Base-by-base conservation (phyloP, 495 filamentous ascomycete genomes). In the Trichoderma orchidacearum region DNA sequence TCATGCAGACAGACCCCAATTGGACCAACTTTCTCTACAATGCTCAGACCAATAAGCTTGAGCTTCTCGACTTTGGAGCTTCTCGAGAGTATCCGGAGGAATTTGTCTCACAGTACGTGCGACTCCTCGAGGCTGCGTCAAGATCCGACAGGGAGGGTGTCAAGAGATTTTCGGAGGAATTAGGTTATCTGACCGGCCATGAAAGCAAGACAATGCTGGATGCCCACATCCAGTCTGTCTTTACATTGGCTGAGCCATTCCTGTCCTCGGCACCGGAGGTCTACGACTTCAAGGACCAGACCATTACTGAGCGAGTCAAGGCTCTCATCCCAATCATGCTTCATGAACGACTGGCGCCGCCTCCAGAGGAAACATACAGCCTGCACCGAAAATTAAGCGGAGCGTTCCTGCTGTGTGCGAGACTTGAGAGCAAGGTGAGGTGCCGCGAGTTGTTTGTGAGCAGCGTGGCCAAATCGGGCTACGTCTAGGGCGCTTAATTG, bases 1-100 rank as follows among this genome's bases (percentile, higher is more conserved):
- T 93, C 75, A 98, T 98, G 93, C 93, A 98, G 71, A 97, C 93
- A 27, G 93, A 98, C 70, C 93, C 93, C 18, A 98, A 98, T 75
- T 98, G 94, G 93, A 97, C 94, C n/a, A 98, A 98, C 66, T 98
- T 98, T 74, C 74, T 97, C 28, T 97, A 87, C 75, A 95, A 98
- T 66, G 69, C 79, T 0, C 54, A 71, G 7, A 83, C 80, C 2
- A 71, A 83, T 54, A 85, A 82, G 62, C 82, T 98, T 5, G 91
- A 97, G 69, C 83, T 98, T 11, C 83, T 98, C 51, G 93, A 98
- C 68, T 98, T 98, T 65, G 93, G 93, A 59, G 93, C 93, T 29
- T 88, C 86, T 13, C 76, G 93, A 60, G 94, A 89, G 50, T 98
- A 82, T 67, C 90, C 92, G 0, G 70, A 75, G 36, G 67, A 79